These are phyloP conservation scores for Hymenoscyphus fructigenus DNA, from an alignment of 2,329 filamentous ascomycete genomes.

Conservation along the genomic window DNA sequence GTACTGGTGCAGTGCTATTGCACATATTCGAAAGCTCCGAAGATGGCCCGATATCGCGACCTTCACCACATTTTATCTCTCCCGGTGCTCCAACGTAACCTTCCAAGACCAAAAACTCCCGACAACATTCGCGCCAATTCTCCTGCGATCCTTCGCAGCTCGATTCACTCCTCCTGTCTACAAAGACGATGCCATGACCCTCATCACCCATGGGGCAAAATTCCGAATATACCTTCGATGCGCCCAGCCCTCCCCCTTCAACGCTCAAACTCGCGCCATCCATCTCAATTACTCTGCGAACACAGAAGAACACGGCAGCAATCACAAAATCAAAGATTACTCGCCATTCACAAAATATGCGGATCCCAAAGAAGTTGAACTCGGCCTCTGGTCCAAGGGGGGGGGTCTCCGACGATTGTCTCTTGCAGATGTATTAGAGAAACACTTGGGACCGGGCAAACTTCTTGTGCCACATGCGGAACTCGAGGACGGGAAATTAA, in stretches of 20 bases:
- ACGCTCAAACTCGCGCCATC: neutral
- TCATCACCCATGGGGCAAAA: too few species aligned
- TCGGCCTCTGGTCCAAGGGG: neutral
- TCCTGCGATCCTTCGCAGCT: too few species aligned
- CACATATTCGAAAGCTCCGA: too few species aligned
- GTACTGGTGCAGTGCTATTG: too few species aligned
- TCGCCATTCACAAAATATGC: neutral
- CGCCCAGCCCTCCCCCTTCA: neutral
- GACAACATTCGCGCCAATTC: neutral
- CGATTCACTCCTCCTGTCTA: neutral
- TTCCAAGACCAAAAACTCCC: neutral
- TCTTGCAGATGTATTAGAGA: neutral
- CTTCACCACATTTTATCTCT: neutral
- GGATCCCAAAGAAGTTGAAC: neutral
- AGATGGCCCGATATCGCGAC: neutral
- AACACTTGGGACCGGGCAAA: neutral
- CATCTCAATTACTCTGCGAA: neutral
- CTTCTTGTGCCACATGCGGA: neutral
- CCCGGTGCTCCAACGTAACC: too few species aligned
- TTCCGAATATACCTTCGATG: neutral
- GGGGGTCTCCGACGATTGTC: neutral
- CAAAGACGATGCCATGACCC: constrained; percentile 1
- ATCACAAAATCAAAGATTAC: neutral
- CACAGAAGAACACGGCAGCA: neutral
- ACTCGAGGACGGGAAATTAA: neutral